phyloP scores from a whole-genome alignment of 768 basidiomycete genomes.

The Amanita rimosa region DNA sequence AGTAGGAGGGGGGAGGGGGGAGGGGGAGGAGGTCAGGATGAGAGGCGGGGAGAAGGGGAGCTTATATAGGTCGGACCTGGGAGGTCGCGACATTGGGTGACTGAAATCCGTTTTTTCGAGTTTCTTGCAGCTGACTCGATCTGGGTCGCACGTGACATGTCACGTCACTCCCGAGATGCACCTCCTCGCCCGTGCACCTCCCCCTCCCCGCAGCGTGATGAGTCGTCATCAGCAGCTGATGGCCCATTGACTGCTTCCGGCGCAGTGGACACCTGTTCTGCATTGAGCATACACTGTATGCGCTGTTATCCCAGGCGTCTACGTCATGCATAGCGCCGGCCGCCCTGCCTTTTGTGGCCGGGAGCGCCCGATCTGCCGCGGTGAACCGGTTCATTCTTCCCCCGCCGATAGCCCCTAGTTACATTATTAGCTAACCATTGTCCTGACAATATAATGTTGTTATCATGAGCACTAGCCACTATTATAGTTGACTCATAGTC shows the following conservation, averaged over 20 bases:
- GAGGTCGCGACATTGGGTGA: slow-evolving; percentile 30
- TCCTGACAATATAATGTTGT: slow-evolving; percentile 1
- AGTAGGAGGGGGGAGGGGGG: slow-evolving; percentile 6
- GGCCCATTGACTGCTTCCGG: neutral
- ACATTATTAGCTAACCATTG: slow-evolving; percentile 3
- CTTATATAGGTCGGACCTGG: slow-evolving; percentile 25
- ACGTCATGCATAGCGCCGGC: neutral
- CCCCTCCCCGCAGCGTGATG: slow-evolving; percentile 4
- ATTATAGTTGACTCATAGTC: neutral
- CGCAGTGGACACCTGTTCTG: neutral
- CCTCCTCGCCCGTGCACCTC: neutral
- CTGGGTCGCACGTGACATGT: slow-evolving; percentile 12
- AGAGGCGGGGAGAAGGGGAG: slow-evolving; percentile 8
- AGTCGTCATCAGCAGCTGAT: slow-evolving; percentile 11
- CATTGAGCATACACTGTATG: no score
- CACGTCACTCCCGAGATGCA: neutral
- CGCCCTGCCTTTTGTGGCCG: neutral
- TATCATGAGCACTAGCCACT: no score
- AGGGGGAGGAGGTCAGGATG: slow-evolving; percentile 7
- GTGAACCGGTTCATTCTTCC: neutral
- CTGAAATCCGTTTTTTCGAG: slow-evolving; percentile 23
- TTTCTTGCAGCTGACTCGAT: slow-evolving; percentile 22
- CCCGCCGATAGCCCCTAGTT: neutral
- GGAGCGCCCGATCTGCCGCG: neutral
- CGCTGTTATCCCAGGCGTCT: neutral